Evolutionary conservation across 2,329 filamentous ascomycete genomes (phyloP).

Genomic region (Colletotrichum sp.): DNA sequence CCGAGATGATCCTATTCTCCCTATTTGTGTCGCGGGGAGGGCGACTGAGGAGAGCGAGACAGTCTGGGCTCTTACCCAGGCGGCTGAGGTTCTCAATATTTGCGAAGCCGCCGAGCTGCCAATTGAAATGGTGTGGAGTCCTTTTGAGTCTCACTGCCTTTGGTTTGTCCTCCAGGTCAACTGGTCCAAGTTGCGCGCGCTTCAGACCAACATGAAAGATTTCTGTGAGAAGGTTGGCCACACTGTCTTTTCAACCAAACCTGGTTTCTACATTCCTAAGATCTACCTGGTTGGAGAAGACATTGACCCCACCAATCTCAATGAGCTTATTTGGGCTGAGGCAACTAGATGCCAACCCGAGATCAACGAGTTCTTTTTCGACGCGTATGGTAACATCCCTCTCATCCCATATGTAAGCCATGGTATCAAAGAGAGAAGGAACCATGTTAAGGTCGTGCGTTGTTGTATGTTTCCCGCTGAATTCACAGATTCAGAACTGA

Average conservation of each 20-base stretch:
- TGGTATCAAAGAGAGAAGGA: conserved; percentile 24
- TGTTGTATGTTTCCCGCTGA: conserved; percentile 46
- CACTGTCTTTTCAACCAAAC: conserved; percentile 45
- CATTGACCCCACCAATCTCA: conserved; percentile 48
- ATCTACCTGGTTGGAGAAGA: conserved; percentile 52
- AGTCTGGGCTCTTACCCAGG: background rate
- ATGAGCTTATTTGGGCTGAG: conserved; percentile 54
- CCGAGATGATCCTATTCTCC: conserved; percentile 50
- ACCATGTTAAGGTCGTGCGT: conserved; percentile 50
- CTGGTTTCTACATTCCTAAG: conserved; percentile 44
- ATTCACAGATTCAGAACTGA: conserved; percentile 37
- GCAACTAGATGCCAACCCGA: conserved; percentile 49
- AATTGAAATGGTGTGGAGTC: background rate
- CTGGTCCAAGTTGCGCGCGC: conserved; percentile 56
- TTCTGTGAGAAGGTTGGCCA: conserved; percentile 46
- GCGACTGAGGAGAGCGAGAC: background rate
- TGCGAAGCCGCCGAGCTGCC: background rate
- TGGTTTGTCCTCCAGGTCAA: conserved; percentile 60
- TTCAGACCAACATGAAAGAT: conserved; percentile 50
- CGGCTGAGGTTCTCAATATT: background rate
- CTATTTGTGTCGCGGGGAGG: conserved; percentile 47
- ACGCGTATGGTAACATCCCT: conserved; percentile 45
- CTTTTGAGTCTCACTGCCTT: conserved; percentile 44
- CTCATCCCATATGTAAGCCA: conserved; percentile 51
- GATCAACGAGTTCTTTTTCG: conserved; percentile 46